phyloP scores from a whole-genome alignment of 2,329 filamentous ascomycete genomes.

The Taxawa tesnikishii region DNA sequence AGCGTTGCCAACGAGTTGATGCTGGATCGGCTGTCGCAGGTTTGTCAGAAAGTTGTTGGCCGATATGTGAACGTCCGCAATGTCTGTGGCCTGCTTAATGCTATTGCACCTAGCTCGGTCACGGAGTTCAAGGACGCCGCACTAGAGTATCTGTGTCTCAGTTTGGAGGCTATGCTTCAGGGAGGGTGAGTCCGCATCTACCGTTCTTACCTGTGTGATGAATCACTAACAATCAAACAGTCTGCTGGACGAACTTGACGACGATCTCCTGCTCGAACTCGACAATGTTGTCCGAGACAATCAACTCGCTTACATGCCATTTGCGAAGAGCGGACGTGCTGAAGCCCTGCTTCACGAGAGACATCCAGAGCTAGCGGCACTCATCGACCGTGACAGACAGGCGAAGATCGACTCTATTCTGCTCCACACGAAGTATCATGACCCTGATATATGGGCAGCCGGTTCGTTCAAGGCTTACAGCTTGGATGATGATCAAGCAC shows the following conservation, averaged over 20 bases:
- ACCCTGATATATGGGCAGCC: slow-evolving; percentile 51
- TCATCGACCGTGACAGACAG: slow-evolving; percentile 56
- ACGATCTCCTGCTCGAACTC: slow-evolving; percentile 68
- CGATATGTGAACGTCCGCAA: slow-evolving; percentile 77
- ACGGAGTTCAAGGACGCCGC: slow-evolving; percentile 78
- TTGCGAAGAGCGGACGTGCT: slow-evolving; percentile 62
- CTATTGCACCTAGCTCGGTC: slow-evolving; percentile 72
- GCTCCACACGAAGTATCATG: slow-evolving; percentile 50
- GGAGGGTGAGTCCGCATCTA: slow-evolving; percentile 46
- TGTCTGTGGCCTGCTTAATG: slow-evolving; percentile 73
- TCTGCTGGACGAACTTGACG: slow-evolving; percentile 72
- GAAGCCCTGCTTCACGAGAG: slow-evolving; percentile 54
- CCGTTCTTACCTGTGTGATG: not conserved
- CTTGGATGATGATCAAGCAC: slow-evolving; percentile 46
- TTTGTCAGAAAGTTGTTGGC: slow-evolving; percentile 76
- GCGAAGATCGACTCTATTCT: slow-evolving; percentile 65
- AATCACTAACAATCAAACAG: slow-evolving; percentile 22
- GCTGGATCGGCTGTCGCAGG: slow-evolving; percentile 79
- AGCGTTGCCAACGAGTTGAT: slow-evolving; percentile 86
- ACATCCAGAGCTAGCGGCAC: slow-evolving; percentile 49
- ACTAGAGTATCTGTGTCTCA: slow-evolving; percentile 82
- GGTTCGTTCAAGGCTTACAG: slow-evolving; percentile 52
- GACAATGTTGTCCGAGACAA: slow-evolving; percentile 71
- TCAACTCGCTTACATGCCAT: slow-evolving; percentile 65
- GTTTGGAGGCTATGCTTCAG: slow-evolving; percentile 83